Evolutionary conservation across 1,139 yeast genomes (phyloP).

Genomic region (Schwanniomyces etchellsii): DNA sequence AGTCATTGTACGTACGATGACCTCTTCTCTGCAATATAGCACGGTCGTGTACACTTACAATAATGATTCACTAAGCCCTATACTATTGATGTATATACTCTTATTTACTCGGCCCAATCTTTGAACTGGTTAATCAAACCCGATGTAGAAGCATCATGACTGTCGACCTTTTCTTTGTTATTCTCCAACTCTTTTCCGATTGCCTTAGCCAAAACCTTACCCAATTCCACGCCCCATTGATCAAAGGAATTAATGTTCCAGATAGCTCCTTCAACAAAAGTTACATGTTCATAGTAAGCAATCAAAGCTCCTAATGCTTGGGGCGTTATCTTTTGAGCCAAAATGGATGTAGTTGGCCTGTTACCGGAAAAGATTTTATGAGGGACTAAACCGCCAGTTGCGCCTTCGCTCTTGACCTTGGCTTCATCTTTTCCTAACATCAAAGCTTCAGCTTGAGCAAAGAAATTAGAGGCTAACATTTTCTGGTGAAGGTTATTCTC

Average conservation of each 20-base stretch:
- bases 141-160: conserved; percentile 89
- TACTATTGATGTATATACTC: too few relatives aligned
- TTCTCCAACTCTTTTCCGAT: conserved; percentile 84
- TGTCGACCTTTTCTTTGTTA: conserved; percentile 35
- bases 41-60: too few relatives aligned
- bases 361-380: conserved; percentile 96
- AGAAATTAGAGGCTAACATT: conserved; percentile 97
- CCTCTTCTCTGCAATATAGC: too few relatives aligned
- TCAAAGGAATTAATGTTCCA: conserved; percentile 99
- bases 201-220: conserved; percentile 94
- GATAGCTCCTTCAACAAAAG: conserved; percentile 96
- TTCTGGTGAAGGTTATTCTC: conserved; percentile 90
- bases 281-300: conserved; percentile 95
- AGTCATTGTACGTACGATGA: too few relatives aligned
- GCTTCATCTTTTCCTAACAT: conserved; percentile 92
- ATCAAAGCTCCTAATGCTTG: conserved; percentile 93
- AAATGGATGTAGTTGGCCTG: conserved; percentile 97
- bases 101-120: conserved; percentile 65
- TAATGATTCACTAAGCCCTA: too few relatives aligned
- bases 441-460: conserved; percentile 97
- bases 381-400: conserved; percentile 77
- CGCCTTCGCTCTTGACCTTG: conserved; percentile 86
- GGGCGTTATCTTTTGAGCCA: conserved; percentile 94
- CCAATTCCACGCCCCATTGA: conserved; percentile 99
- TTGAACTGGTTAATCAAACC: conserved; percentile 93